phyloP scores from a whole-genome alignment of 176 grass and related monocot genomes.

The Oryza australiensis region DNA sequence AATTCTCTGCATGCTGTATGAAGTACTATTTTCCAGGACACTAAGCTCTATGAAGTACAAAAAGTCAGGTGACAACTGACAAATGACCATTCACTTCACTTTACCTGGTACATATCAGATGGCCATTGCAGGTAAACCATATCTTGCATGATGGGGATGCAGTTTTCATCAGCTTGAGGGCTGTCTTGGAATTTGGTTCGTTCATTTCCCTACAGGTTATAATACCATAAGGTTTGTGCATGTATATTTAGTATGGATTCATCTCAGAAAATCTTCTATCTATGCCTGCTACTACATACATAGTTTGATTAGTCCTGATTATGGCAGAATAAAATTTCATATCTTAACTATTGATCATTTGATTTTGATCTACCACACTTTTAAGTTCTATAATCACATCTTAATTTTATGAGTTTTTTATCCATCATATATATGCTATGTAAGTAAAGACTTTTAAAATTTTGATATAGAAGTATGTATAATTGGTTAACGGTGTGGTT shows the following conservation, averaged over 20 bases:
- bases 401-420: no score
- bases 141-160: conserved; percentile 60
- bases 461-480: no score
- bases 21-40: not conserved
- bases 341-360: no score
- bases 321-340: no score
- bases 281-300: not conserved
- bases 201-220: conserved; percentile 54
- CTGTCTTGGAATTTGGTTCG: conserved; percentile 52
- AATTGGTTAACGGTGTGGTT: no score
- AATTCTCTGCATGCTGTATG: not conserved
- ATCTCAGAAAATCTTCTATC: not conserved
- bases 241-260: not conserved
- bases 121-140: conserved; percentile 71
- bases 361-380: no score
- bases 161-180: conserved; percentile 37
- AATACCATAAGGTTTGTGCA: not conserved
- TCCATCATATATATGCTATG: no score
- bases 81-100: not conserved
- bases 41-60: not conserved
- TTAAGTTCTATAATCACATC: no score
- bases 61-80: not conserved
- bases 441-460: no score
- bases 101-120: conserved; percentile 60
- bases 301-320: not conserved